These are phyloP conservation scores for Microbotryum saponariae DNA, from an alignment of 1,284 basidiomycete genomes.

Conservation along the genomic window DNA sequence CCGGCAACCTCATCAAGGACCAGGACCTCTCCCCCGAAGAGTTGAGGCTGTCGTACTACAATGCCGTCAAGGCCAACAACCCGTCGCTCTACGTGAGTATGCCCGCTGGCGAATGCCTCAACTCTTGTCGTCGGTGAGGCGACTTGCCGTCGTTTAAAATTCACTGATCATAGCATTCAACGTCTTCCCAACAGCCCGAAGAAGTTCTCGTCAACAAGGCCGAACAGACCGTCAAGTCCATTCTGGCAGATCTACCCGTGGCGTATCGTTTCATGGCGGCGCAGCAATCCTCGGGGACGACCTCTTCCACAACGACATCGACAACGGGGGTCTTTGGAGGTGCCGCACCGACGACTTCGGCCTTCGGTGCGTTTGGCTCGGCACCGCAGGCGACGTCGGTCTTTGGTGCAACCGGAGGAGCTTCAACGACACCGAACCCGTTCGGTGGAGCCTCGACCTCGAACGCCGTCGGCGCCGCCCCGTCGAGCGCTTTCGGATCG, in stretches of 20 bases:
- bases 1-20: slow-evolving; percentile 59
- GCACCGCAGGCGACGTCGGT: slow-evolving; percentile 31
- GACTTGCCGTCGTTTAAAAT: no score
- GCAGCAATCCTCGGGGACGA: slow-evolving; percentile 11
- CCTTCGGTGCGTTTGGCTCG: slow-evolving; percentile 40
- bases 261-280: slow-evolving; percentile 10
- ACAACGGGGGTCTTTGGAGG: slow-evolving; percentile 22
- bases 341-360: slow-evolving; percentile 14
- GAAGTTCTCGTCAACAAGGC: slow-evolving; percentile 26
- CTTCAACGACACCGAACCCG: neutral
- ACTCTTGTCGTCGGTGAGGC: neutral
- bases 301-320: neutral
- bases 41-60: slow-evolving; percentile 59
- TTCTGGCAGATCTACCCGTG: slow-evolving; percentile 19
- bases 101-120: neutral
- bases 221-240: slow-evolving; percentile 21
- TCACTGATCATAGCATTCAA: neutral
- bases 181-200: slow-evolving; percentile 22
- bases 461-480: no score
- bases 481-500: no score
- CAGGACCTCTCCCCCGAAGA: slow-evolving; percentile 76
- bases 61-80: slow-evolving; percentile 54
- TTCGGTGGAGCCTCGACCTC: no score
- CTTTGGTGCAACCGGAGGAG: slow-evolving; percentile 26
- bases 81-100: slow-evolving; percentile 61